Conservation (phyloP, 129 eudicot genomes). For the Artemisia annua region DNA sequence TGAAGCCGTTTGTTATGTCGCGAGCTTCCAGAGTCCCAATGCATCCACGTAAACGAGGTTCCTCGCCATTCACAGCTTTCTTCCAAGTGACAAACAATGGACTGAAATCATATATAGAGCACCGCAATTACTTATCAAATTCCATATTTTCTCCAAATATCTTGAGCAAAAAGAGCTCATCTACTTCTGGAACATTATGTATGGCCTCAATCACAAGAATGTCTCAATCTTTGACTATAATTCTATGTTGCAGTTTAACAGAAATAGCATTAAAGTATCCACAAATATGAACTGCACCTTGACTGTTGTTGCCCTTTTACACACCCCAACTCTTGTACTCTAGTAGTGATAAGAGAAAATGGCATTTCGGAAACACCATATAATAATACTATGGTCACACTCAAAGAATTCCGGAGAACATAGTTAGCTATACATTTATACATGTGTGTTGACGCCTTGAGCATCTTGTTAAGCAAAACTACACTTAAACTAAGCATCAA, state of each 20-base stretch:
- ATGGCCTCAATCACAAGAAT: background rate
- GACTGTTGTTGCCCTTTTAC: too few relatives aligned
- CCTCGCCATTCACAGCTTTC: constrained; percentile 82
- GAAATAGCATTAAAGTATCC: too few relatives aligned
- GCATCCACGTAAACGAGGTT: constrained; percentile 96
- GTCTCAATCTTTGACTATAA: background rate
- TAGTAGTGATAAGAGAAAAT: too few relatives aligned
- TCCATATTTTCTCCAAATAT: background rate
- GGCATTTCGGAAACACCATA: background rate
- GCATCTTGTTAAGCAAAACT: constrained; percentile 3
- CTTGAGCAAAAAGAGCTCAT: background rate
- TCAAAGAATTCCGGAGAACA: background rate
- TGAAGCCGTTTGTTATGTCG: constrained; percentile 65
- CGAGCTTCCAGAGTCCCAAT: constrained; percentile 92
- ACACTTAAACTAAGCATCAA: background rate
- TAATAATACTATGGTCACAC: background rate
- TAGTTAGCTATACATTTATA: too few relatives aligned
- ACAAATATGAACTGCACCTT: too few relatives aligned
- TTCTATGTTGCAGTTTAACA: background rate
- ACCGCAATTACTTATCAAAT: background rate
- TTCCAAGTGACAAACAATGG: constrained; percentile 98
- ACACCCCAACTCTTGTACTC: too few relatives aligned
- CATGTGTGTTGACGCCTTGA: background rate
- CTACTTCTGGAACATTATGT: background rate
- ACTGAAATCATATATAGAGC: constrained; percentile 42